These are phyloP conservation scores for Dillenia suffruticosa DNA, from an alignment of 164 flowering plant genomes.

Conservation along the genomic window DNA sequence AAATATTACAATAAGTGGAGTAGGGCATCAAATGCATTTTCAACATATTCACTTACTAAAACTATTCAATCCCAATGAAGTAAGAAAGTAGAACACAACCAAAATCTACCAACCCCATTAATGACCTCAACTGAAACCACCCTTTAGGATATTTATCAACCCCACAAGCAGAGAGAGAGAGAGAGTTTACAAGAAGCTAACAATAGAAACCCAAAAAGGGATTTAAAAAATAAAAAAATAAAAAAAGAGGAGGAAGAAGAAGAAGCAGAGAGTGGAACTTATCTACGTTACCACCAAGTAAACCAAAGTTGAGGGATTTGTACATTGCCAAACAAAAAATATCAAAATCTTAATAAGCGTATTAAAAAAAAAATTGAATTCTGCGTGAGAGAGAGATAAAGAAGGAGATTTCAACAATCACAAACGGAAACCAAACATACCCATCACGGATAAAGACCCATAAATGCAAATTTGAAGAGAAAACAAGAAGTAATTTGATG, in stretches of 20 bases:
- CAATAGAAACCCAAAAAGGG: no score
- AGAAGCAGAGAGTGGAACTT: not conserved
- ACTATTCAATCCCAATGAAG: conserved; percentile 1
- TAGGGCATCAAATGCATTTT: conserved; percentile 1
- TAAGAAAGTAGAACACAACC: not conserved
- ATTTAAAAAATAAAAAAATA: no score
- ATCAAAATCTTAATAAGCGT: no score
- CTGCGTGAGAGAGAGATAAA: not conserved
- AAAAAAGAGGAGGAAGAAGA: not conserved
- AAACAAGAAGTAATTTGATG: not conserved
- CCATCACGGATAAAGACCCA: conserved; percentile 5
- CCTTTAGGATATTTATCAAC: conserved; percentile 11
- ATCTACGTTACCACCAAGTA: not conserved
- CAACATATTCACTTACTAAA: not conserved
- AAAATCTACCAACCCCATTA: conserved; percentile 21
- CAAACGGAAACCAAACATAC: not conserved
- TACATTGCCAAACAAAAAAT: no score
- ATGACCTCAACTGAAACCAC: conserved; percentile 27
- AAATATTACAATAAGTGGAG: not conserved
- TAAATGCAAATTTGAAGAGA: not conserved
- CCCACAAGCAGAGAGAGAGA: not conserved
- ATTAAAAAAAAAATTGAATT: no score
- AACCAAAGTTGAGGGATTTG: no score
- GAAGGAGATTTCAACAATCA: not conserved
- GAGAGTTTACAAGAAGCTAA: not conserved